Conservation (phyloP, 2,329 filamentous ascomycete species). For the Ophiosphaerella herpotricha region DNA sequence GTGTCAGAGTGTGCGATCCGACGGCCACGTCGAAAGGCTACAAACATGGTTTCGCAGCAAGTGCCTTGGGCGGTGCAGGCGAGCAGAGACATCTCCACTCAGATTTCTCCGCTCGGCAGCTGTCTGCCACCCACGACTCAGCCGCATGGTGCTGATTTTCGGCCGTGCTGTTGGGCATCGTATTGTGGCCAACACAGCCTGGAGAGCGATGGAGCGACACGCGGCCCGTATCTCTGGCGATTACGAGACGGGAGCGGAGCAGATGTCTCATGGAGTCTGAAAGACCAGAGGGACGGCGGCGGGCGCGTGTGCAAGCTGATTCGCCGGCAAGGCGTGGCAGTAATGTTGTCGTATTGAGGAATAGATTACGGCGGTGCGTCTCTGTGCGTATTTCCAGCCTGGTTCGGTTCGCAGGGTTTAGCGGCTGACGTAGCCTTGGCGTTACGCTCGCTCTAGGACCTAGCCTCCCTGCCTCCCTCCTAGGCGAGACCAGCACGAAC, state of each 20-base stretch:
- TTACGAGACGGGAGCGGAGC: background rate
- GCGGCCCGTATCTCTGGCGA: conserved; percentile 19
- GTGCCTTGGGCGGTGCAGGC: background rate
- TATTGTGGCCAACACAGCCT: conserved; percentile 17
- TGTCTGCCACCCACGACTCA: conserved; percentile 28
- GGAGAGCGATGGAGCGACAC: conserved; percentile 14
- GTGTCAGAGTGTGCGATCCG: conserved; percentile 15
- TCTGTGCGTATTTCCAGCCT: conserved; percentile 17
- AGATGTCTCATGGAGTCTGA: background rate
- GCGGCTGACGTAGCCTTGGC: conserved; percentile 33
- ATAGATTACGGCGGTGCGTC: conserved; percentile 31
- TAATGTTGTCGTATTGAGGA: conserved; percentile 28
- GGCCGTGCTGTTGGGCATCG: conserved; percentile 4
- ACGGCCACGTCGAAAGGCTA: conserved; percentile 19
- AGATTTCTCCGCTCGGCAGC: conserved; percentile 12
- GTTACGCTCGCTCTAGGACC: conserved; percentile 15
- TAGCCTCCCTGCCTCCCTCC: conserved; percentile 9
- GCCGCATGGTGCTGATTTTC: conserved; percentile 29
- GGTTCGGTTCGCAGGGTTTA: conserved; percentile 21
- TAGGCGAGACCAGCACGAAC: conserved; percentile 21
- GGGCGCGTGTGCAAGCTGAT: background rate
- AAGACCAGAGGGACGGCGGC: background rate
- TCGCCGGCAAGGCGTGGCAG: conserved; percentile 8
- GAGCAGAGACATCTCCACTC: conserved; percentile 7
- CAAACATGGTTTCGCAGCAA: conserved; percentile 9